Conservation (phyloP, 2,329 filamentous ascomycete genomes). For the Fusarium sp. region DNA sequence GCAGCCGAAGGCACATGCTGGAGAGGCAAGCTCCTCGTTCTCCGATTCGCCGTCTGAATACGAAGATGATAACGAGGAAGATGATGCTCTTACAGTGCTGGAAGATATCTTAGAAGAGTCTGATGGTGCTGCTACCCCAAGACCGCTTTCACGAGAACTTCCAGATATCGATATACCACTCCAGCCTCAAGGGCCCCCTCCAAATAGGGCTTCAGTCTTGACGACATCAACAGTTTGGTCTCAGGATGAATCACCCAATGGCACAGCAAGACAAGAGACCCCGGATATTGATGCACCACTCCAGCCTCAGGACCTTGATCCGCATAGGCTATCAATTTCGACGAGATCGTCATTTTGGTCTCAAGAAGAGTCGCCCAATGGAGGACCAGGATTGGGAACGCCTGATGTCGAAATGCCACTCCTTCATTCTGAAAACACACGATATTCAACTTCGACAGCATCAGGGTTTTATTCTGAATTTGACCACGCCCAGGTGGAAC, state of each 20-base stretch:
- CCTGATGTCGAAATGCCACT: constrained; percentile 26
- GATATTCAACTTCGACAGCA: constrained; percentile 36
- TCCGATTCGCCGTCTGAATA: constrained; percentile 39
- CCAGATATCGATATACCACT: constrained; percentile 31
- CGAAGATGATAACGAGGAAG: constrained; percentile 22
- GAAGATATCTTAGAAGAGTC: constrained; percentile 25
- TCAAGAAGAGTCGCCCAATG: background rate
- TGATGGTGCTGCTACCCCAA: constrained; percentile 25
- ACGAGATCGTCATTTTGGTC: constrained; percentile 28
- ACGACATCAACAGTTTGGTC: constrained; percentile 36
- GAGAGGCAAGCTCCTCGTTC: constrained; percentile 4
- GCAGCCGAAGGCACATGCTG: constrained; percentile 9
- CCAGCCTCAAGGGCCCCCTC: constrained; percentile 12
- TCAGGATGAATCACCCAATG: constrained; percentile 11
- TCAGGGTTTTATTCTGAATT: constrained; percentile 32
- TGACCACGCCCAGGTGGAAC: constrained; percentile 7
- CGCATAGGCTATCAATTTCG: constrained; percentile 16
- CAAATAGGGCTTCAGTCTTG: constrained; percentile 26
- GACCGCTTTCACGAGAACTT: constrained; percentile 27
- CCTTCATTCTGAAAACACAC: constrained; percentile 18
- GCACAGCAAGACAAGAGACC: constrained; percentile 14
- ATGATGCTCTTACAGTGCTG: constrained; percentile 32
- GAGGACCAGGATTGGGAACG: constrained; percentile 13
- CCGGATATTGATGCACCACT: constrained; percentile 31
- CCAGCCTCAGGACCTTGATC: constrained; percentile 23